Conservation (phyloP, 495 filamentous ascomycete genomes). For the Daldinia concentrica region DNA sequence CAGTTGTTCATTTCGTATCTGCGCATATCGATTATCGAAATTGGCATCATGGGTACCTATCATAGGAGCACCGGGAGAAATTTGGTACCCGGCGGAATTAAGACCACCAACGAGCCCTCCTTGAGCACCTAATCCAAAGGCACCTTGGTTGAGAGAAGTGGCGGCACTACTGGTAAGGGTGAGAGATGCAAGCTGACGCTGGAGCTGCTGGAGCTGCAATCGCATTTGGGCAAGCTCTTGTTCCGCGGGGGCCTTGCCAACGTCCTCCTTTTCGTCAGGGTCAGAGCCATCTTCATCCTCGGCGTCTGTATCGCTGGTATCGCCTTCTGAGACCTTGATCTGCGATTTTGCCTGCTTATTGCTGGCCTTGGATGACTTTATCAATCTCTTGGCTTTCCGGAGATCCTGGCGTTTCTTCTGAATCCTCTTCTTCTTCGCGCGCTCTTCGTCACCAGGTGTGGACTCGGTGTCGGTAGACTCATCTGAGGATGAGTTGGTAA, state of each 20-base stretch:
- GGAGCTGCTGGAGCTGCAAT: slow-evolving; percentile 44
- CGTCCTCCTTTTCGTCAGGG: slow-evolving; percentile 23
- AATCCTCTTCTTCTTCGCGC: slow-evolving; percentile 52
- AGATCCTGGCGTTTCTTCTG: slow-evolving; percentile 54
- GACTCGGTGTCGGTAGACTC: slow-evolving; percentile 45
- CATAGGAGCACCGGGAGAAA: background rate
- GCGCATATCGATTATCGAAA: background rate
- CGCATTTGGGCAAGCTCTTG: slow-evolving; percentile 46
- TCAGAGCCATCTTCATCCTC: slow-evolving; percentile 37
- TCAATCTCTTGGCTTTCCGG: slow-evolving; percentile 51
- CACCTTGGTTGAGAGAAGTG: slow-evolving; percentile 15
- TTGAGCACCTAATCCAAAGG: slow-evolving; percentile 1
- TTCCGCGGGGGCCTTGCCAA: slow-evolving; percentile 34
- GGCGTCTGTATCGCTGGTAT: slow-evolving; percentile 46
- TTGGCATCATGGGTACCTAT: background rate
- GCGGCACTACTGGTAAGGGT: slow-evolving; percentile 14
- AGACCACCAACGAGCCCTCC: background rate
- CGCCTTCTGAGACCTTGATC: slow-evolving; percentile 48
- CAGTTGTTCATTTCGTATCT: slow-evolving; percentile 3
- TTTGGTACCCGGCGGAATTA: background rate
- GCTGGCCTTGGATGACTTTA: slow-evolving; percentile 46
- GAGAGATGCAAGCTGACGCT: slow-evolving; percentile 40
- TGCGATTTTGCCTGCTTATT: slow-evolving; percentile 41
- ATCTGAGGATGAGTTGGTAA: slow-evolving; percentile 47
- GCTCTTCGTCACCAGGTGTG: slow-evolving; percentile 31